A percentile compares a stretch with the other conserved stretches of the same genome.
phyloP scores from a whole-genome alignment of 352 stramenopile species.

The Elongisporangium anandrum region DNA sequence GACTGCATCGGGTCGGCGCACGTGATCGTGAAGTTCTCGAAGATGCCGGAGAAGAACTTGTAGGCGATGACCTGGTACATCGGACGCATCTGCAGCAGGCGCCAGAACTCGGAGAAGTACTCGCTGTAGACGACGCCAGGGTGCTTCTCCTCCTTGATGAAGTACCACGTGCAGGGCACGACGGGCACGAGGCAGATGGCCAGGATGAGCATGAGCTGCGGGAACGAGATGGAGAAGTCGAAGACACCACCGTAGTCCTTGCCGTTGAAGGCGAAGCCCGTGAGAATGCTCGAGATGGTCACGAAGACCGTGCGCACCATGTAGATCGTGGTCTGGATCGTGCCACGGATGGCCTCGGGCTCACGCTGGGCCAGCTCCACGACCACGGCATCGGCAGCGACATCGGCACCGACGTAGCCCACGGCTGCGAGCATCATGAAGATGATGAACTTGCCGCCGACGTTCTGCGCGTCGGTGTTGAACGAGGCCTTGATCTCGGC shows the following conservation, averaged over 20 bases:
- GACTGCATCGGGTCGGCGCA: conserved; percentile 21
- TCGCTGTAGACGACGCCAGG: conserved; percentile 20
- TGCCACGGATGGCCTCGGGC: conserved; percentile 20
- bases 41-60: conserved; percentile 33
- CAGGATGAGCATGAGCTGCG: conserved; percentile 34
- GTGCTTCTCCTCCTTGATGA: conserved; percentile 35
- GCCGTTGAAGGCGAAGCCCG: conserved; percentile 38
- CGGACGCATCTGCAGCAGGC: conserved; percentile 23
- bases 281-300: conserved; percentile 31
- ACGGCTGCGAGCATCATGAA: conserved; percentile 45
- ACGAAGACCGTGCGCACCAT: conserved; percentile 31
- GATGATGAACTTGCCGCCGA: conserved; percentile 36
- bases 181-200: conserved; percentile 28
- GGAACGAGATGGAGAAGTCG: conserved; percentile 37
- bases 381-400: conserved; percentile 38
- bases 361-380: conserved; percentile 36
- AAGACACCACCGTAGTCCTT: conserved; percentile 38
- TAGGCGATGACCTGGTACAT: conserved; percentile 44
- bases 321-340: conserved; percentile 31
- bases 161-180: conserved; percentile 44
- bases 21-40: conserved; percentile 32
- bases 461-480: conserved; percentile 22
- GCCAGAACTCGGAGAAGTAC: conserved; percentile 39
- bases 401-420: conserved; percentile 38
- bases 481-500: conserved; percentile 20